Base-by-base conservation (phyloP, 1,284 basidiomycete genomes). In the Ustilago tritici region DNA sequence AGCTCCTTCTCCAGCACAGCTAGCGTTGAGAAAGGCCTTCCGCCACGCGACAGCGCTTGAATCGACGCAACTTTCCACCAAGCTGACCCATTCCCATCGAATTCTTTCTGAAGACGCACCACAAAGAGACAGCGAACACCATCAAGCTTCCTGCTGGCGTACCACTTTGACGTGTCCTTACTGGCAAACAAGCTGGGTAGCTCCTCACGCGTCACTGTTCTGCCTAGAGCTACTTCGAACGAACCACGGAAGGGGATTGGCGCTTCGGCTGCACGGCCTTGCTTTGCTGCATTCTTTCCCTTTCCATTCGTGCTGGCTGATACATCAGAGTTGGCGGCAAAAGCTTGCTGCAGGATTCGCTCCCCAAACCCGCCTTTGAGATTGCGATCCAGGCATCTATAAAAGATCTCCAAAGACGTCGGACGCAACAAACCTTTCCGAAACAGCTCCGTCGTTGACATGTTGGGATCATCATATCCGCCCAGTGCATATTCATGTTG, bases 361-460 rank as follows among this genome's bases (percentile, higher is more conserved):
- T 70, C 66, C 4, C 69, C 59, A n/a, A 82, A 65, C 4, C 81
- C 81, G 4, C 67, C 69, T 54, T 78, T 70, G 40, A 82, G 70
- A 35, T 81, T 81, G 38, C 81, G 77, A 28, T 82, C 81, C 11
- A 82, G 56, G 54, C 79, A 81, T 9, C 81, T 70, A 46, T 66
- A 77, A 38, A 82, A 80, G 28, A 79, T 60, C 17, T 81, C 78
- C 36, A 76, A 53, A 14, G 70, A 57, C 7, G 73, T 76, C 1
- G 77, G 77, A 7, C 67, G 69, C 8, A 76, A 49, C 12, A 70
- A 41, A 23, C 58, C 59, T n/a, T 56, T 57, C 15, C 69, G 56
- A 31, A 76, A 63, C 19, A 66, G 53, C 46, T 72, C 77, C 1
- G 64, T 58, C 2, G 67, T 65, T 4, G 65, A 57, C 17, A 75